These are phyloP conservation scores for Diaporthe sp. DNA, from an alignment of 2,329 filamentous ascomycete genomes.

Conservation along the genomic window DNA sequence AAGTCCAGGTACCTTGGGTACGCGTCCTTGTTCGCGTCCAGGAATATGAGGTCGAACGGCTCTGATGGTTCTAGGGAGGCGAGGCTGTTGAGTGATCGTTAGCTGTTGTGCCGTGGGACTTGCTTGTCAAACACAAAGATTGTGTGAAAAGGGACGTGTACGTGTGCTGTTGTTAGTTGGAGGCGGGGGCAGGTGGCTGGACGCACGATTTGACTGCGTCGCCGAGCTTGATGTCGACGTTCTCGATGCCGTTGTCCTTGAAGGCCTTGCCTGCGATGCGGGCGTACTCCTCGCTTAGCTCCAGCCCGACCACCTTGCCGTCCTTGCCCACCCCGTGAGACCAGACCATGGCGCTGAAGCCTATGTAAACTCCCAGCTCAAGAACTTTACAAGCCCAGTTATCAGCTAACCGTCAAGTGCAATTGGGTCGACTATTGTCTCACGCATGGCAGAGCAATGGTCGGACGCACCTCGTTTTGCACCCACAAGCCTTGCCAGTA, in stretches of 20 bases:
- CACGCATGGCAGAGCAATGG: too few relatives aligned
- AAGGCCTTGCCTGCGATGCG: slow-evolving; percentile 52
- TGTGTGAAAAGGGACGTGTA: not conserved
- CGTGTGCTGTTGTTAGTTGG: not conserved
- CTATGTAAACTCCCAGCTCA: slow-evolving; percentile 60
- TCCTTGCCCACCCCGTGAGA: slow-evolving; percentile 56
- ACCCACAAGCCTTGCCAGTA: slow-evolving; percentile 53
- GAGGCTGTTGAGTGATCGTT: slow-evolving; percentile 40
- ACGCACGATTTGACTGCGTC: slow-evolving; percentile 58
- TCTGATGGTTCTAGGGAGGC: slow-evolving; percentile 46
- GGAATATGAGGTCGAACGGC: slow-evolving; percentile 65
- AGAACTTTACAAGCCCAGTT: slow-evolving; percentile 47
- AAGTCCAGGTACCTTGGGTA: slow-evolving; percentile 59
- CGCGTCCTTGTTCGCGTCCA: slow-evolving; percentile 64
- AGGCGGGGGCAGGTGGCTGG: not conserved
- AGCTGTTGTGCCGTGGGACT: not conserved
- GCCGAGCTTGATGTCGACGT: slow-evolving; percentile 59
- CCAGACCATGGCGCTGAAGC: slow-evolving; percentile 61
- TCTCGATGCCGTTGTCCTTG: slow-evolving; percentile 51
- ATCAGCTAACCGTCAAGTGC: not conserved
- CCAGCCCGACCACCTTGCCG: slow-evolving; percentile 56
- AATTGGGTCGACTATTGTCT: too few relatives aligned
- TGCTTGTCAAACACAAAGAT: not conserved
- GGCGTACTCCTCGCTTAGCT: slow-evolving; percentile 57
- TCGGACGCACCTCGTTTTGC: slow-evolving; percentile 41